These are phyloP conservation scores for Neospermospora avenae DNA, from an alignment of 2,329 filamentous ascomycete genomes.

Conservation along the genomic window DNA sequence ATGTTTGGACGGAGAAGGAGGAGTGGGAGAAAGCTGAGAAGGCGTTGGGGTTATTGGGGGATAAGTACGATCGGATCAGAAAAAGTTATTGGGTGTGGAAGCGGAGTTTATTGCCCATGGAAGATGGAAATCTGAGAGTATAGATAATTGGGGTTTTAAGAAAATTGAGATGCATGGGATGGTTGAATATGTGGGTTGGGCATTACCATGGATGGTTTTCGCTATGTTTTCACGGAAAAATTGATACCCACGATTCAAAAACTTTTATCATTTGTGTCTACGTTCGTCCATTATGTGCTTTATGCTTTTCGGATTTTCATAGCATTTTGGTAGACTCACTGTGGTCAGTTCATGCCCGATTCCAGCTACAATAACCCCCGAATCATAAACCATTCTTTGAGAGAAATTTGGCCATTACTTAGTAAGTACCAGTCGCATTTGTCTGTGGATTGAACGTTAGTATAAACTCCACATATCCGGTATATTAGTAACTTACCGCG, in stretches of 20 bases:
- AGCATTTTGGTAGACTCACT: no score
- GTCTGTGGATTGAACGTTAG: background rate
- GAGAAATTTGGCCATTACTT: conserved; percentile 16
- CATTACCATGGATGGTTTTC: background rate
- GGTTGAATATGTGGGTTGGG: background rate
- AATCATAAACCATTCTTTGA: conserved; percentile 6
- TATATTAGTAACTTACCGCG: background rate
- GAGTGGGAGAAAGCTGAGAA: conserved; percentile 61
- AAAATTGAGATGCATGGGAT: background rate
- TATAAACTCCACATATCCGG: background rate
- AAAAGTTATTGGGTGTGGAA: conserved; percentile 90
- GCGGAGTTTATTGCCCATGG: conserved; percentile 36
- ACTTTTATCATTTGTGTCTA: background rate
- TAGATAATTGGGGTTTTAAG: background rate
- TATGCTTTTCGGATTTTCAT: background rate
- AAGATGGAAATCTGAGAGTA: background rate
- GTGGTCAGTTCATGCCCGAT: no score
- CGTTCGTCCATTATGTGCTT: background rate
- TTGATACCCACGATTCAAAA: background rate
- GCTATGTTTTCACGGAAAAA: background rate
- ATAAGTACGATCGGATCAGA: conserved; percentile 87
- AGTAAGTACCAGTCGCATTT: conserved; percentile 20
- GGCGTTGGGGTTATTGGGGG: conserved; percentile 70
- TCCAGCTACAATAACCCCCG: background rate
- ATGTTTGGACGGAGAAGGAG: conserved; percentile 55